A percentile compares a stretch with the other conserved stretches of the same genome.
phyloP scores from a whole-genome alignment of 345 rosid species.

The Cardamine chenopodiifolia region DNA sequence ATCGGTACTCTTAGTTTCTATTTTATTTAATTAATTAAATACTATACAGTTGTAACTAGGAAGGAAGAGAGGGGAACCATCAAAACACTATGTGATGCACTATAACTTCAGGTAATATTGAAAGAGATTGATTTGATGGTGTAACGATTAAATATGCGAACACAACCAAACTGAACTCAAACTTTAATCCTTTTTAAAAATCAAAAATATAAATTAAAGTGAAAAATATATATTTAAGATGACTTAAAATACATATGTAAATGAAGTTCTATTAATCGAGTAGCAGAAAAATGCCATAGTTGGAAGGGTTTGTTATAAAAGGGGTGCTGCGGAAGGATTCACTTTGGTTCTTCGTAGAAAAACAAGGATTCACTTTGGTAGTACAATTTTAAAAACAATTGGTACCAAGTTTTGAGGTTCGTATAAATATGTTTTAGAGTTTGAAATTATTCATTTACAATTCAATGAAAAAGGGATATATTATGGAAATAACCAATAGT shows the following conservation, averaged over 20 bases:
- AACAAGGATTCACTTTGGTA: too few species aligned
- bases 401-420: neutral
- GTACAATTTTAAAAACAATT: too few species aligned
- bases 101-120: neutral
- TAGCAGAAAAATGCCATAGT: neutral
- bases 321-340: too few species aligned
- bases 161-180: neutral
- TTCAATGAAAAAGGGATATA: too few species aligned
- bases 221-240: neutral
- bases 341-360: too few species aligned
- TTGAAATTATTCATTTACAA: too few species aligned
- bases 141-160: neutral
- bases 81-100: neutral
- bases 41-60: neutral
- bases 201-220: neutral
- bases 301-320: too few species aligned
- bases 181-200: neutral
- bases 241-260: neutral
- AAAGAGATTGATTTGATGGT: neutral
- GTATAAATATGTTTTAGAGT: neutral
- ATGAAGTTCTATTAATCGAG: neutral
- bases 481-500: too few species aligned
- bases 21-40: neutral
- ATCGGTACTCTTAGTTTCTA: neutral
- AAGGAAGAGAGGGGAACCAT: neutral